phyloP scores from a whole-genome alignment of 768 basidiomycete species.

The Tremella mesenterica region DNA sequence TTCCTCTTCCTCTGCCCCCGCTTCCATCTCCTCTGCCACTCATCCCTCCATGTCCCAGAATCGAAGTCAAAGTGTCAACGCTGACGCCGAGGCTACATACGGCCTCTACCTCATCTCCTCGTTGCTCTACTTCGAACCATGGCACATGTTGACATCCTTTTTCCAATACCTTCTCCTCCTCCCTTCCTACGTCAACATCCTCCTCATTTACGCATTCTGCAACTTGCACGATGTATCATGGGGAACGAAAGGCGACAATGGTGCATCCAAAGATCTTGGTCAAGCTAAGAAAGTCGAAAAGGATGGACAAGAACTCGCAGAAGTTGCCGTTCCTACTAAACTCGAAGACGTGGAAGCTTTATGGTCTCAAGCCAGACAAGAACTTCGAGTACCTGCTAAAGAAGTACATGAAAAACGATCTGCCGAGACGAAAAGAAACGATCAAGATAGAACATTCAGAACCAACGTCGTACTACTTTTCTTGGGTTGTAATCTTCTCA shows the following conservation, averaged over 20 bases:
- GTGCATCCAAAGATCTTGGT: slow-evolving; percentile 75
- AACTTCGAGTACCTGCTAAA: slow-evolving; percentile 61
- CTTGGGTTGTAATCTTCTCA: slow-evolving; percentile 64
- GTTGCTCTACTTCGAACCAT: slow-evolving; percentile 42
- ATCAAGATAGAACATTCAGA: slow-evolving; percentile 47
- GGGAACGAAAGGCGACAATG: slow-evolving; percentile 88
- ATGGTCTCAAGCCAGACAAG: slow-evolving; percentile 66
- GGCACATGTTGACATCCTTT: slow-evolving; percentile 45
- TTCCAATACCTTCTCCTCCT: slow-evolving; percentile 42
- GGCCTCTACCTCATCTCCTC: slow-evolving; percentile 61
- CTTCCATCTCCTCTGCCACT: too few relatives aligned
- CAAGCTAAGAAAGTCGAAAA: slow-evolving; percentile 79
- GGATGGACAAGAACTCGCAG: slow-evolving; percentile 76
- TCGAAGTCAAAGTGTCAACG: slow-evolving; percentile 8
- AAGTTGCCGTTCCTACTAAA: slow-evolving; percentile 71
- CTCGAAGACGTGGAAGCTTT: slow-evolving; percentile 81
- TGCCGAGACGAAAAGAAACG: slow-evolving; percentile 78
- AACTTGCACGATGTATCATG: slow-evolving; percentile 66
- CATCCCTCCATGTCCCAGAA: too few relatives aligned
- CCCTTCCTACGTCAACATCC: slow-evolving; percentile 43
- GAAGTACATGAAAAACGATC: slow-evolving; percentile 73
- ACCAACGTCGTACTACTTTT: slow-evolving; percentile 40
- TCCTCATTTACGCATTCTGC: slow-evolving; percentile 42
- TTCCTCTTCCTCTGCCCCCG: too few relatives aligned
- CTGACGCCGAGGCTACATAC: slow-evolving; percentile 59